Base-by-base conservation (phyloP, 768 basidiomycete species). In the Collybiopsis luxurians region DNA sequence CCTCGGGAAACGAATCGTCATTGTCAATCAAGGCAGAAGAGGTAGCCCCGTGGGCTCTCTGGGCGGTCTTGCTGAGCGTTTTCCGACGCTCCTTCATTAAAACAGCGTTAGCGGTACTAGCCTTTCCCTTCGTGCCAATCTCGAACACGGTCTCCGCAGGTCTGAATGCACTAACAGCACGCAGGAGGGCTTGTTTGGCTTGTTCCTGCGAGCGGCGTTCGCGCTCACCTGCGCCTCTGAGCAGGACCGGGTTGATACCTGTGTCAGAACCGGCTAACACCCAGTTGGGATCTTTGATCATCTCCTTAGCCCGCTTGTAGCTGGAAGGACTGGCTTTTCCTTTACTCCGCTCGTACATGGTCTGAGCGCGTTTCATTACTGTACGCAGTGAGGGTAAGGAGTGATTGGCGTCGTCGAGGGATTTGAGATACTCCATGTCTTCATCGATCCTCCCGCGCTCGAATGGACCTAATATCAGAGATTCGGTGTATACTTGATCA, bases 61-160 rank as follows among this genome's bases (percentile, higher is more conserved):
- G 75, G 6, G 71, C 79, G 2, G 89, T 86, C 66, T 84, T 92
- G 43, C 72, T 74, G 59, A 97, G 72, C 1, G 91, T 86, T 67
- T 87, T 90, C 62, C 94, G 76, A 30, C 96, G 79, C 61, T 90
- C 86, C 69, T 90, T 90, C 96, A 98, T 98, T 56, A 98, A 73
- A 30, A 81, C 75, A 2, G 86, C 81, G 53, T 84, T 86, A 2
- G 74, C 78, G 0, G 73, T 67, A 56, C 79, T 85, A 2, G 88
- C 89, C 63, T 92, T 85, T 10, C 84, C 81, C 47, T 47, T 55
- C 3, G 54, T 46, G 0, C 89, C 91, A 30, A 95, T 77, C 71
- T 98, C 96, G 59, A 98, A 88, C 30, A 97, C 87, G 0, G 95
- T 98, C 70, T 98, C 96, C 0, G 78, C 67, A 15, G 96, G 96